phyloP scores from a whole-genome alignment of 257 asterid genomes.

The Henckelia pumila region DNA sequence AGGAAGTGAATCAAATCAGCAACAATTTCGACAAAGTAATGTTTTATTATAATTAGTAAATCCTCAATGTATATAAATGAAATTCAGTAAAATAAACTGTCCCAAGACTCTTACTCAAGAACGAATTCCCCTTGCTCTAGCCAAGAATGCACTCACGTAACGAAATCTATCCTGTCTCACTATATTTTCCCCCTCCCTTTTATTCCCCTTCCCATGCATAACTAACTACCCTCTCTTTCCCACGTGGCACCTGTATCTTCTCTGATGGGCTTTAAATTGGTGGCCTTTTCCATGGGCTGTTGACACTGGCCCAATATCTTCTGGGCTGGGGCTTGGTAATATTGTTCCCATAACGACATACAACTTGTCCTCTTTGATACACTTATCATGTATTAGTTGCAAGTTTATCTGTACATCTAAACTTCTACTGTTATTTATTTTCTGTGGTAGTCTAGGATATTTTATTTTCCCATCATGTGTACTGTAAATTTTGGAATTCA shows the following conservation, averaged over 20 bases:
- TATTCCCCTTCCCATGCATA: neutral
- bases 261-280: neutral
- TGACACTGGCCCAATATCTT: neutral
- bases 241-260: neutral
- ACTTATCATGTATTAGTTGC: no score
- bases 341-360: no score
- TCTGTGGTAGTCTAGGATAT: neutral
- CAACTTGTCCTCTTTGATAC: no score
- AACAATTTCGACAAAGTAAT: neutral
- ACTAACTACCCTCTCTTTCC: neutral
- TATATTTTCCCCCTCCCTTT: neutral
- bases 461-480: neutral
- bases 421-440: neutral
- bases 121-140: no score
- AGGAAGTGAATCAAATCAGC: neutral
- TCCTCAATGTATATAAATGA: no score
- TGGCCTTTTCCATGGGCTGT: neutral
- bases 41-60: no score
- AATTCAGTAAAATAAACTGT: no score
- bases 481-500: conserved; percentile 15
- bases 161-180: neutral
- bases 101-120: neutral
- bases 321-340: neutral
- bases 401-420: no score
- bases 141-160: no score